These are phyloP conservation scores for Penicillium cataractarum DNA, from an alignment of 495 filamentous ascomycete genomes.

Conservation along the genomic window DNA sequence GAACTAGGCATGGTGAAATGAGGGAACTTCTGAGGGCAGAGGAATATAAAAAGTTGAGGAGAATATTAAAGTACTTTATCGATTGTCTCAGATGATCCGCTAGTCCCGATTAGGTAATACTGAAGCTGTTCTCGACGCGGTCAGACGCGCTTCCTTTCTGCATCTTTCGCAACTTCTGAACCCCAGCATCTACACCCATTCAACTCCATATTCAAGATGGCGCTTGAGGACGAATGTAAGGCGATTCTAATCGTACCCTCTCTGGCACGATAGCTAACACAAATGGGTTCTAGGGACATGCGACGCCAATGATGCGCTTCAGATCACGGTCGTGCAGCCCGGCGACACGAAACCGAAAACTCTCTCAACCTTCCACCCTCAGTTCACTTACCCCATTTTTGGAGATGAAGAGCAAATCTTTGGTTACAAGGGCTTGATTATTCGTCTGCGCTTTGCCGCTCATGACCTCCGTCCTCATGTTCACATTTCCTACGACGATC, in stretches of 20 bases:
- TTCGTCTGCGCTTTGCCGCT: constrained; percentile 77
- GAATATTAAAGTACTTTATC: neutral
- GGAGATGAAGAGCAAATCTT: constrained; percentile 89
- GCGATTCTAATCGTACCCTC: constrained; percentile 2
- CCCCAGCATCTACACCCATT: constrained; percentile 1
- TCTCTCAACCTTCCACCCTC: constrained; percentile 73
- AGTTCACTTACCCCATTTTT: constrained; percentile 90
- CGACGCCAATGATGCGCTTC: constrained; percentile 73
- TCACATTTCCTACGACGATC: constrained; percentile 69
- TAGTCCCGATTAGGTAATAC: constrained; percentile 34
- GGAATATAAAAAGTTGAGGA: neutral
- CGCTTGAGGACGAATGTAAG: constrained; percentile 56
- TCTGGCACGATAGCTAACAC: neutral
- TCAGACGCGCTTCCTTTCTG: constrained; percentile 22
- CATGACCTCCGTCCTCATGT: constrained; percentile 80
- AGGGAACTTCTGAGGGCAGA: neutral
- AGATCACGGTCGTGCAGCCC: constrained; percentile 69
- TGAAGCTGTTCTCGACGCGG: constrained; percentile 24
- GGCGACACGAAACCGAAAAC: constrained; percentile 57
- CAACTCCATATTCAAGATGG: constrained; percentile 37
- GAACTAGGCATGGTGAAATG: neutral
- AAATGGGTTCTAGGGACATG: constrained; percentile 63
- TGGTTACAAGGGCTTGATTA: constrained; percentile 78
- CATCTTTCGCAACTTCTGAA: constrained; percentile 12
- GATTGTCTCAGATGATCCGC: constrained; percentile 5